Conservation (phyloP, 1,284 basidiomycete species). For the Stereum hirsutum region DNA sequence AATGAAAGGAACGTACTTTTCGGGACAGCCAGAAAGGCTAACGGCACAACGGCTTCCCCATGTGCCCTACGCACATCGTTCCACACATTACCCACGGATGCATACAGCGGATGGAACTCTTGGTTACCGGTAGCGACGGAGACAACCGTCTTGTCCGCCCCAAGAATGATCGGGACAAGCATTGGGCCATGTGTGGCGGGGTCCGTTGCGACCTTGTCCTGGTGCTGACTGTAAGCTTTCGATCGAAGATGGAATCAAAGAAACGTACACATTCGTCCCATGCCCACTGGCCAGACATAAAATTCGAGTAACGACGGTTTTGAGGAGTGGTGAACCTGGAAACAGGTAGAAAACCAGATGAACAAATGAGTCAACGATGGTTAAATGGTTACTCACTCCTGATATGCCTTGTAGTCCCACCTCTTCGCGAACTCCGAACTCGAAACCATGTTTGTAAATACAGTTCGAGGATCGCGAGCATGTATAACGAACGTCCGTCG, state of each 20-base stretch:
- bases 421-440: too few relatives aligned
- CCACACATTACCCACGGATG: slow-evolving; percentile 13
- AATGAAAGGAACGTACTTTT: slow-evolving; percentile 11
- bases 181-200: slow-evolving; percentile 8
- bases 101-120: slow-evolving; percentile 16
- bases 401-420: too few relatives aligned
- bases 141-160: slow-evolving; percentile 17
- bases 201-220: slow-evolving; percentile 10
- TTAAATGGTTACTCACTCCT: too few relatives aligned
- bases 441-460: too few relatives aligned
- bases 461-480: too few relatives aligned
- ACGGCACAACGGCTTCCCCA: slow-evolving; percentile 12
- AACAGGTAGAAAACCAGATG: too few relatives aligned
- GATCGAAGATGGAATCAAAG: neutral
- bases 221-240: neutral
- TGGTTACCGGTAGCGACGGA: slow-evolving; percentile 16
- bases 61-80: slow-evolving; percentile 16
- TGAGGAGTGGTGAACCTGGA: too few relatives aligned
- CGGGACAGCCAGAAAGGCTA: slow-evolving; percentile 19
- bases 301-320: too few relatives aligned
- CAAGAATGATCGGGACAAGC: slow-evolving; percentile 12
- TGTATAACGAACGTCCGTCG: slow-evolving; percentile 6
- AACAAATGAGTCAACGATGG: too few relatives aligned
- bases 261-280: slow-evolving; percentile 12
- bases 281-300: slow-evolving; percentile 14